Evolutionary conservation across 2,329 filamentous ascomycete genomes (phyloP), one percentile per base, ranked within the genome.

Genomic region (Akanthomyces dipterigenus): DNA sequence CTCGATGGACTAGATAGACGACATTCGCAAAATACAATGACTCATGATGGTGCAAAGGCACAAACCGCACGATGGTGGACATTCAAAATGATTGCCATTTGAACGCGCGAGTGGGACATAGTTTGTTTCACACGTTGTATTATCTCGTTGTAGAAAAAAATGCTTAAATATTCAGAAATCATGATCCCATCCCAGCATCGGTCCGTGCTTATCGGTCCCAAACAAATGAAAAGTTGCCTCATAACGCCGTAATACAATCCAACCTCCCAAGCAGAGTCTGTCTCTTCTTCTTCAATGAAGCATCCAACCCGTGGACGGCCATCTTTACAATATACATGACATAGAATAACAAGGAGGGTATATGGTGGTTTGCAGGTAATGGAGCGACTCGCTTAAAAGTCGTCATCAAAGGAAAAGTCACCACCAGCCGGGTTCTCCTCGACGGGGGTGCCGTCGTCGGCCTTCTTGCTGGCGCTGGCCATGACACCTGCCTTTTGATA

Each of bases 401-500:
- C 95, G 67, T 98, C 93, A 68, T 98, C 93, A 70, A 99, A 98
- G 75, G 78, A 83, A 80, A 99, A 96, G 79, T 93, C 91, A 65
- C 91, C 90, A 42, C 83, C 83, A 65, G 86, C 85, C 70, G 82
- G 80, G 65, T 75, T 76, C 75, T 83, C 79, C 63, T 86, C 78
- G 7, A 70, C 66, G 1, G 75, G 67, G 22, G 72, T 69, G 6
- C 74, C 75, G 11, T 80, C 75, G 22, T 82, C 79, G 11, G 58
- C 49, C 75, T 89, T 88, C 81, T 92, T 92, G 79, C 89, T 90
- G 69, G 88, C 90, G 80, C 90, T 93, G 71, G 88, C 88, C 91
- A 99, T 96, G 76, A 99, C 93, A 82, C 95, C 95, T 42, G 95
- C 93, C 85, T 99, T 99, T 80, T 99, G 95, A 86, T 99, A 99